These are phyloP conservation scores for Aspergillus intermedius DNA, from an alignment of 2,329 filamentous ascomycete species.

Conservation along the genomic window DNA sequence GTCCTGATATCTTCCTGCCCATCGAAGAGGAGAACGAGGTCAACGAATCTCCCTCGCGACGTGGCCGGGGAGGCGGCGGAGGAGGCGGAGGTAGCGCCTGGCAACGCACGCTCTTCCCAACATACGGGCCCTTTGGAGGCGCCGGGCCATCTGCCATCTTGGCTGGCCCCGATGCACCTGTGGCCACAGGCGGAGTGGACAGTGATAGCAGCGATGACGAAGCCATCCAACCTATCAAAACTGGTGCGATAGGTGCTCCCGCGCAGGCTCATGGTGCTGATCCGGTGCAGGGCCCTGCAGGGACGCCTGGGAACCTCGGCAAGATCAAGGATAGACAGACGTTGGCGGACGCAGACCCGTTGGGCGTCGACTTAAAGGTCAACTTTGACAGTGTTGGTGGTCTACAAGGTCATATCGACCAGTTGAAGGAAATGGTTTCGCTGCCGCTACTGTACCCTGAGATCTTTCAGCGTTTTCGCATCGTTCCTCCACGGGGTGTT, in stretches of 20 bases:
- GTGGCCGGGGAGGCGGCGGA: slow-evolving; percentile 56
- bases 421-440: slow-evolving; percentile 97
- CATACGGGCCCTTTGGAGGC: slow-evolving; percentile 85
- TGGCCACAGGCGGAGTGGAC: slow-evolving; percentile 71
- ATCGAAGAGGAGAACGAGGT: slow-evolving; percentile 67
- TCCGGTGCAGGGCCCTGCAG: slow-evolving; percentile 48
- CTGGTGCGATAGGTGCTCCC: slow-evolving; percentile 57
- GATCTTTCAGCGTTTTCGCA: slow-evolving; percentile 82
- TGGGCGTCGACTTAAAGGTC: slow-evolving; percentile 86
- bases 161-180: slow-evolving; percentile 61
- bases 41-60: slow-evolving; percentile 62
- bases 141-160: slow-evolving; percentile 66
- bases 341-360: slow-evolving; percentile 85
- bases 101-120: slow-evolving; percentile 81
- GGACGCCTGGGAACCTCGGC: slow-evolving; percentile 74
- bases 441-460: slow-evolving; percentile 91
- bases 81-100: slow-evolving; percentile 52
- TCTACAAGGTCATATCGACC: slow-evolving; percentile 86
- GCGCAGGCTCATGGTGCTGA: slow-evolving; percentile 54
- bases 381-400: slow-evolving; percentile 94
- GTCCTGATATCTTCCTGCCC: slow-evolving; percentile 62
- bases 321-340: slow-evolving; percentile 91
- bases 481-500: slow-evolving; percentile 89
- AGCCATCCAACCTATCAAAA: slow-evolving; percentile 58
- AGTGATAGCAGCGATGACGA: slow-evolving; percentile 98